Evolutionary conservation across 495 filamentous ascomycete genomes (phyloP).

Genomic region (Penicillium fimorum): DNA sequence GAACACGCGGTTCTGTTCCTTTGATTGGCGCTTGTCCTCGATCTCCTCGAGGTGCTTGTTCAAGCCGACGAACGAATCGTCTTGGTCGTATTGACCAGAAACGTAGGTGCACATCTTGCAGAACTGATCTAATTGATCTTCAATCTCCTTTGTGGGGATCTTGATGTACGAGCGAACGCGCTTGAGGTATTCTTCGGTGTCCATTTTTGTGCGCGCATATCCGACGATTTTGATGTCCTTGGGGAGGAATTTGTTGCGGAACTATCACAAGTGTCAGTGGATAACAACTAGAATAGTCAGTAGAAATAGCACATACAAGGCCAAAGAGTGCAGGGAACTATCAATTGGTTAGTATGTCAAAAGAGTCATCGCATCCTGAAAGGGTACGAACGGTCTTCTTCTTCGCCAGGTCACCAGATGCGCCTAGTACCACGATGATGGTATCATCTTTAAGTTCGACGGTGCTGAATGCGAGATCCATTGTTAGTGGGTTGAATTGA

Average conservation of each 20-base stretch:
- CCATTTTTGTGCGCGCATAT: constrained; percentile 99
- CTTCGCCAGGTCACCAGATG: constrained; percentile 96
- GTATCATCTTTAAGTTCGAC: constrained; percentile 99
- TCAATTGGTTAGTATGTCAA: constrained; percentile 24
- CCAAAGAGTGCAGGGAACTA: constrained; percentile 99
- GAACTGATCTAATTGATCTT: constrained; percentile 91
- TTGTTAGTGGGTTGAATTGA: constrained; percentile 26
- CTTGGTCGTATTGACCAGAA: constrained; percentile 95
- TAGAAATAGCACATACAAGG: constrained; percentile 64
- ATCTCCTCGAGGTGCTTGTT: constrained; percentile 86
- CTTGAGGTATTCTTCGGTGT: constrained; percentile 89
- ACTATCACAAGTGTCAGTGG: constrained; percentile 54
- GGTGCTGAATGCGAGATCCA: constrained; percentile 50
- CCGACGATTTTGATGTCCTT: constrained; percentile 97
- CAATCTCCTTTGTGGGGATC: constrained; percentile 95
- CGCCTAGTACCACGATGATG: constrained; percentile 93
- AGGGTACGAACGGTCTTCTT: constrained; percentile 87
- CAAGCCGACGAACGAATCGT: constrained; percentile 88
- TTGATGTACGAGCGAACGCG: constrained; percentile 98
- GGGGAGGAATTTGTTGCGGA: constrained; percentile 96
- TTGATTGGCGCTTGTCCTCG: constrained; percentile 64
- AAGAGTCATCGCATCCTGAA: constrained; percentile 10
- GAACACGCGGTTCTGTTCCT: constrained; percentile 89
- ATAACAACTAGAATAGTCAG: neutral
- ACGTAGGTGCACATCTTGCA: constrained; percentile 85